These are phyloP conservation scores for Pyrrhoderma lamaoense DNA, from an alignment of 1,284 basidiomycete genomes.

Conservation along the genomic window DNA sequence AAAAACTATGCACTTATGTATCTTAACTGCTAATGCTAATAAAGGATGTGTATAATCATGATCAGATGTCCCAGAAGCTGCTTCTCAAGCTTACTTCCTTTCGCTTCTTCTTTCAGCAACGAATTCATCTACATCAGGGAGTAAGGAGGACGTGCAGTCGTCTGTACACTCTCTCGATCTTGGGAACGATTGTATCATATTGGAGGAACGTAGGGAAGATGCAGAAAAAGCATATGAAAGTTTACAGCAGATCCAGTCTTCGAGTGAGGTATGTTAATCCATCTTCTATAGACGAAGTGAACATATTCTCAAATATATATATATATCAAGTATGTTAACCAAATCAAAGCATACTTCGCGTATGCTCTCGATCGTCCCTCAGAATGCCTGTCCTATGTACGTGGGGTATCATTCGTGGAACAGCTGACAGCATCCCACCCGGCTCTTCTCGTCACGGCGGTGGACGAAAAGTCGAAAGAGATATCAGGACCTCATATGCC, in stretches of 20 bases:
- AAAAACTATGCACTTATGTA: not conserved
- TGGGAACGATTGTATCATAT: slow-evolving; percentile 49
- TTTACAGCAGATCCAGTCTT: slow-evolving; percentile 43
- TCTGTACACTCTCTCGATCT: slow-evolving; percentile 37
- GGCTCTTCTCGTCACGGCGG: slow-evolving; percentile 31
- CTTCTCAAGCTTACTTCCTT: slow-evolving; percentile 58
- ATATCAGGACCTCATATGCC: slow-evolving; percentile 29
- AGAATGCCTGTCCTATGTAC: slow-evolving; percentile 55
- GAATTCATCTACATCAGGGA: slow-evolving; percentile 28
- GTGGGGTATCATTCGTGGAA: slow-evolving; percentile 44
- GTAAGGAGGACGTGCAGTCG: slow-evolving; percentile 37
- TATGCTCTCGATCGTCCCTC: slow-evolving; percentile 64
- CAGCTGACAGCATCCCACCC: slow-evolving; percentile 42
- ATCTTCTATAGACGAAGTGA: slow-evolving; percentile 7
- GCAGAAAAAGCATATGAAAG: slow-evolving; percentile 42
- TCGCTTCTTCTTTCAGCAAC: slow-evolving; percentile 45
- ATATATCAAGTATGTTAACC: slow-evolving; percentile 42
- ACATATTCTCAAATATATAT: slow-evolving; percentile 9
- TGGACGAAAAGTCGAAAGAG: slow-evolving; percentile 35
- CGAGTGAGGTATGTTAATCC: slow-evolving; percentile 49
- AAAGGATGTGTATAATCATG: slow-evolving; percentile 29
- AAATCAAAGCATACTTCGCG: slow-evolving; percentile 67
- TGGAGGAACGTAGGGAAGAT: slow-evolving; percentile 48
- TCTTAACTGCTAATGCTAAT: not conserved
- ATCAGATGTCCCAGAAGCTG: slow-evolving; percentile 55